Percentiles rank a stretch among this genome's conserved stretches.
Conservation (phyloP, 75 land plant species). For the Sequoiadendron giganteum region DNA sequence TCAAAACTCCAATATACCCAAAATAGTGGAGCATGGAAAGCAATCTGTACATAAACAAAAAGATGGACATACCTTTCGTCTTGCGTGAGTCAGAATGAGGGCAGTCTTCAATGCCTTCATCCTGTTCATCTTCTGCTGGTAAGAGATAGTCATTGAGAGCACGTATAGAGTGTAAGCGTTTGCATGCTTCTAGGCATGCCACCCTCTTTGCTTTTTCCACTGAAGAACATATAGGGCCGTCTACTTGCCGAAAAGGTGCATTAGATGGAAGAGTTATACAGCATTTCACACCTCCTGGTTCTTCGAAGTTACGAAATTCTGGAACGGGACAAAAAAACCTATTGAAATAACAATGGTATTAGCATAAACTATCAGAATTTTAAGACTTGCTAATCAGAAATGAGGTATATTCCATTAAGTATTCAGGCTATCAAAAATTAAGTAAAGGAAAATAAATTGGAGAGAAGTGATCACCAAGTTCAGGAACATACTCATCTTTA, state of each 20-base stretch:
- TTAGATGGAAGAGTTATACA: conserved; percentile 68
- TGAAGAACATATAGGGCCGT: conserved; percentile 53
- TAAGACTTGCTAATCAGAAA: not conserved
- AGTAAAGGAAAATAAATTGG: not conserved
- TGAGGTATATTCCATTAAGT: not conserved
- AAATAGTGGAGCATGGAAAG: not conserved
- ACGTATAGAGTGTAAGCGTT: conserved; percentile 59
- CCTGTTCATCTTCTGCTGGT: conserved; percentile 35
- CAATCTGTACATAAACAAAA: not conserved
- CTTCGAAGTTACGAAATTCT: conserved; percentile 48
- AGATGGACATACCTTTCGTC: not conserved
- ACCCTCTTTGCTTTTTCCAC: conserved; percentile 65
- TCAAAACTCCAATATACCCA: not conserved
- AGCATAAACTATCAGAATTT: not conserved
- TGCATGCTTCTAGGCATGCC: conserved; percentile 83
- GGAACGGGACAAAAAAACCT: conserved; percentile 72
- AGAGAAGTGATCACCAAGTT: not conserved
- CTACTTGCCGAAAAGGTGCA: conserved; percentile 61
- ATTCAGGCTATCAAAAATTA: not conserved
- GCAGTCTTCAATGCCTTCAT: not conserved
- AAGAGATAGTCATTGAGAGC: conserved; percentile 78
- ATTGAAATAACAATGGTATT: conserved; percentile 7
- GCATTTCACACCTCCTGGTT: conserved; percentile 56
- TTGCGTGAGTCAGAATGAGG: conserved; percentile 11
- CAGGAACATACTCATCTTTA: conserved; percentile 58